phyloP scores from a whole-genome alignment of 768 basidiomycete genomes.

The Termitomyces sp. region DNA sequence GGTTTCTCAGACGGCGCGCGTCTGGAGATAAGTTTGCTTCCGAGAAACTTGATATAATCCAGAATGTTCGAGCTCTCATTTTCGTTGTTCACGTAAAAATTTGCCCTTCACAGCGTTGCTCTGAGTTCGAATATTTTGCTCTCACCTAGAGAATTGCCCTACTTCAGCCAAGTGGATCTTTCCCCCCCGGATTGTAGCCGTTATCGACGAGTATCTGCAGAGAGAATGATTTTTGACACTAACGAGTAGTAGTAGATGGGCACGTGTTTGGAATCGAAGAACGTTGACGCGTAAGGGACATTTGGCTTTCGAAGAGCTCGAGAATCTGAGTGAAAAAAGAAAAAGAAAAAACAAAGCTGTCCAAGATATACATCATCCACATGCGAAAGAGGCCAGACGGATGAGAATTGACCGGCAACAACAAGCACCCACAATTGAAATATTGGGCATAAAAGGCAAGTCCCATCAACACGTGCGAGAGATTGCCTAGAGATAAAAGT shows the following conservation, averaged over 20 bases:
- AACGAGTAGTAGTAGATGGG: not conserved
- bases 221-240: not conserved
- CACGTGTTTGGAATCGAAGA: not conserved
- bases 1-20: not conserved
- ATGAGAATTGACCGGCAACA: not conserved
- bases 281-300: not conserved
- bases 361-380: not conserved
- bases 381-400: not conserved
- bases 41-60: not conserved
- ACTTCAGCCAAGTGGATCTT: not conserved
- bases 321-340: not conserved
- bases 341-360: not conserved
- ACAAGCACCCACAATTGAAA: conserved; percentile 3
- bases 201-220: not conserved
- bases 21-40: not conserved
- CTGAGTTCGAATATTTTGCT: not conserved
- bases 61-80: not conserved
- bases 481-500: conserved; percentile 2
- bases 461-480: not conserved
- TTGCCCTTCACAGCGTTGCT: not conserved
- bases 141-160: no score
- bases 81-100: not conserved
- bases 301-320: not conserved
- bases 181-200: not conserved
- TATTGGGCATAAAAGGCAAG: not conserved